These are phyloP conservation scores for Fusarium sp. DNA, from an alignment of 2,329 filamentous ascomycete species.

Conservation along the genomic window DNA sequence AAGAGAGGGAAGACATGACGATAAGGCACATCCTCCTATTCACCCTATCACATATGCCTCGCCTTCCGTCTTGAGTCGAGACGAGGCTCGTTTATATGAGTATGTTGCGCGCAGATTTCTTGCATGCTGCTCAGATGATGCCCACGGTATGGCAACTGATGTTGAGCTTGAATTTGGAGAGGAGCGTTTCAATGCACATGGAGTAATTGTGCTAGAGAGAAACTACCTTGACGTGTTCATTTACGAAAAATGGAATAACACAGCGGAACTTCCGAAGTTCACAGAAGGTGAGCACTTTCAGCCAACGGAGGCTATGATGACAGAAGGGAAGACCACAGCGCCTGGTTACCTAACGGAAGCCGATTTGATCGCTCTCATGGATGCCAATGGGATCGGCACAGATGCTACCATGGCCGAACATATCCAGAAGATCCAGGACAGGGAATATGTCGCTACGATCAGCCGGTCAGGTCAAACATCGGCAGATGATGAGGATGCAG, in stretches of 20 bases:
- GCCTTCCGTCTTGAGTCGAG: constrained; percentile 67
- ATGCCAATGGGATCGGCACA: constrained; percentile 97
- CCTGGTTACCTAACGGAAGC: constrained; percentile 93
- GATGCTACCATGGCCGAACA: constrained; percentile 99
- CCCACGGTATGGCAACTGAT: constrained; percentile 84
- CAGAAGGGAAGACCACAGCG: constrained; percentile 86
- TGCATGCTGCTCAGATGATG: constrained; percentile 95
- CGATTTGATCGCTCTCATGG: constrained; percentile 95
- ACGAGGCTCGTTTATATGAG: constrained; percentile 86
- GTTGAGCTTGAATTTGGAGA: constrained; percentile 85
- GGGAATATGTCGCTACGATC: constrained; percentile 81
- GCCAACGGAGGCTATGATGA: constrained; percentile 88
- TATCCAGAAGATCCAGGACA: constrained; percentile 92
- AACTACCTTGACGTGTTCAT: constrained; percentile 97
- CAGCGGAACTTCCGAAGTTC: constrained; percentile 82
- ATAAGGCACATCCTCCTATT: constrained; percentile 97
- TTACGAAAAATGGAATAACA: constrained; percentile 96
- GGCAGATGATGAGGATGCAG: constrained; percentile 51
- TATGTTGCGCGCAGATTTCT: constrained; percentile 92
- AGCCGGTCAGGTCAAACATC: constrained; percentile 53
- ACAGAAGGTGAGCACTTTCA: constrained; percentile 82
- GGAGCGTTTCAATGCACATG: constrained; percentile 83
- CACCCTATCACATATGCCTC: constrained; percentile 90
- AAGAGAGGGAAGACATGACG: constrained; percentile 85
- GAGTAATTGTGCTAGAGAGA: constrained; percentile 83